Base-by-base conservation (phyloP, 306 rosid species). In the Cajanus cajan region DNA sequence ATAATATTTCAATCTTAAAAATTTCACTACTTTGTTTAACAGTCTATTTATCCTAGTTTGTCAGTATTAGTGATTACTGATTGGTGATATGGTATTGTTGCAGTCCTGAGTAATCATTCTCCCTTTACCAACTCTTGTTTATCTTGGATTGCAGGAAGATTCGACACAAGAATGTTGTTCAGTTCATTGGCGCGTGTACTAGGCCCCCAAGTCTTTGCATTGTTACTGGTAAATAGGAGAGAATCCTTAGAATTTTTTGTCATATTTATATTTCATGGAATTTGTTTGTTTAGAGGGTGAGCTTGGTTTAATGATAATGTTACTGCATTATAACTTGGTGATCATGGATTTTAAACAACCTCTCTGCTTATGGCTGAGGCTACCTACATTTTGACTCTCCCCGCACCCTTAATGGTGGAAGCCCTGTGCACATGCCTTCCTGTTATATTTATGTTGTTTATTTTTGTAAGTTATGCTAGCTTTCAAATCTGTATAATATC, bases 131-230 rank as follows among this genome's bases (percentile, higher is more conserved):
- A 77, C 51, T 50, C 48, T 70, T 47, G 74, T 44, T 51, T 76
- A 62, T 80, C 73, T 68, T 83, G 45, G 45, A 71, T 86, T 81
- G 83, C 92, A 96, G 99, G 96, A 96, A 93, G 83, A 86, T 96
- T 78, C 93, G 96, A 69, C 99, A 96, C 87, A 96, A 96, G 89
- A 96, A 96, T 87, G 99, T 96, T 65, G 99, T 96, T 78, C 99
- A 96, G 84, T 96, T 96, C 87, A 90, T 96, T 7, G 99, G 99
- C 40, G 99, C 98, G 63, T 96, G 98, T 72, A 96, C 99, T 34
- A 89, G 68, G 71, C 92, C 92, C 71, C 97, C 98, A 81, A 93
- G 87, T 85, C 92, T 96, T 34, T 93, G 98, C 79, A 96, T 96
- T 68, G 97, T 96, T 85, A 96, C 98, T 6, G 97, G 99, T 96